A percentile compares a stretch with the other conserved stretches of the same genome.
phyloP scores from a whole-genome alignment of 169 alveolate genomes.

The Plasmodium ovale region DNA sequence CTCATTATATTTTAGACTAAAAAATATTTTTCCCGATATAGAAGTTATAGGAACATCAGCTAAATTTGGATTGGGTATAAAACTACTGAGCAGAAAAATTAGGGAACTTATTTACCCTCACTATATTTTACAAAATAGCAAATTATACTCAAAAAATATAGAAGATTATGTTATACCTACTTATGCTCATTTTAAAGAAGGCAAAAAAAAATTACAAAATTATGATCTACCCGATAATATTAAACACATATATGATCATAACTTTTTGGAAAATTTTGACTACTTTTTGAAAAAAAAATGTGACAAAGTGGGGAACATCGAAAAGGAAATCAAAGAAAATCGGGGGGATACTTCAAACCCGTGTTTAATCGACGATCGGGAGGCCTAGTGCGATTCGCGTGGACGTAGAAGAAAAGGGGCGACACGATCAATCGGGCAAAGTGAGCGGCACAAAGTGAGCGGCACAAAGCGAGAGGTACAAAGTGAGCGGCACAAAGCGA shows the following conservation, averaged over 20 bases:
- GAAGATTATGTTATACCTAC: constrained; percentile 74
- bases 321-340: not conserved
- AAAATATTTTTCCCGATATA: constrained; percentile 79
- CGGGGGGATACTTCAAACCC: not conserved
- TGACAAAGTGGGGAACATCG: not conserved
- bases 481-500: too few relatives aligned
- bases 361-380: not conserved
- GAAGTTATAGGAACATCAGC: constrained; percentile 87
- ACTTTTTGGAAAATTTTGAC: constrained; percentile 63
- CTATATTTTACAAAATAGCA: constrained; percentile 34
- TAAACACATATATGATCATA: constrained; percentile 69
- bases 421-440: too few relatives aligned
- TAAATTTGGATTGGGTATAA: constrained; percentile 86
- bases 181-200: constrained; percentile 27
- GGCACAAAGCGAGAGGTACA: too few relatives aligned
- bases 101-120: constrained; percentile 70
- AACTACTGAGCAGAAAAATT: constrained; percentile 55
- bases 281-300: constrained; percentile 66
- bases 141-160: constrained; percentile 50
- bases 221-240: constrained; percentile 63
- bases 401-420: not conserved
- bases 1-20: constrained; percentile 81
- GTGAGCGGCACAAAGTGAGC: too few relatives aligned
- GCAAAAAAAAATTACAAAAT: constrained; percentile 40
- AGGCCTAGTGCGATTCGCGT: not conserved